Percentiles rank a stretch among this genome's conserved stretches.
phyloP scores from a whole-genome alignment of 352 stramenopile genomes.

The Globisporangium megalacanthum region DNA sequence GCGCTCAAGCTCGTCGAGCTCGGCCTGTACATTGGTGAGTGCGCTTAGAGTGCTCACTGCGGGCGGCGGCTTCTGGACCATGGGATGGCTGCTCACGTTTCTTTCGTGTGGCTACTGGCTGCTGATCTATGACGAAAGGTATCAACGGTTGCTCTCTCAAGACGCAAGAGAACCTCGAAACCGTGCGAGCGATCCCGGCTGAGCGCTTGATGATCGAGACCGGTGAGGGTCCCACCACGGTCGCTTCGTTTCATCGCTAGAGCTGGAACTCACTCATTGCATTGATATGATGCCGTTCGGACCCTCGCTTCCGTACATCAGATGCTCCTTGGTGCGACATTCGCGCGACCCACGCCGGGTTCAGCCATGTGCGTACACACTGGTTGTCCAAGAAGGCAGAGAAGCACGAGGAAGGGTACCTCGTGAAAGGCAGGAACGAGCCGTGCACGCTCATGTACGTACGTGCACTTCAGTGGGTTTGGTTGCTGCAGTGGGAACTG shows the following conservation, averaged over 20 bases:
- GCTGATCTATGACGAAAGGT: conserved; percentile 16
- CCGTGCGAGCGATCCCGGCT: conserved; percentile 88
- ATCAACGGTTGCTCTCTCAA: conserved; percentile 97
- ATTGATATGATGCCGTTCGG: not conserved
- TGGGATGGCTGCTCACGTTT: not conserved
- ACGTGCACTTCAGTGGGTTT: not conserved
- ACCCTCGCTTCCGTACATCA: conserved; percentile 10
- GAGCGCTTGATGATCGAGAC: conserved; percentile 94
- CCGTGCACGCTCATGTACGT: conserved; percentile 94
- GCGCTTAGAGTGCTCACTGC: not conserved
- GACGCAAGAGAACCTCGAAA: conserved; percentile 91
- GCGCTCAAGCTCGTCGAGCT: conserved; percentile 89
- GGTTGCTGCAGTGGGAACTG: not conserved
- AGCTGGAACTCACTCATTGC: not conserved
- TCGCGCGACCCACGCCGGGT: conserved; percentile 90
- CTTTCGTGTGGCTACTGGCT: not conserved
- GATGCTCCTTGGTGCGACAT: conserved; percentile 98
- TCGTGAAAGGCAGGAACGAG: conserved; percentile 95
- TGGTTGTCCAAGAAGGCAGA: conserved; percentile 92
- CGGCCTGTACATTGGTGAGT: conserved; percentile 92
- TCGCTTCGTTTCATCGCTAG: not conserved
- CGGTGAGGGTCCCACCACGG: conserved; percentile 21
- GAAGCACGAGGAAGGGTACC: conserved; percentile 79
- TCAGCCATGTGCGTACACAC: conserved; percentile 80
- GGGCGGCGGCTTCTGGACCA: not conserved